Base-by-base conservation (phyloP, 192 early-diverging fungal species). In the Cladochytrium replicatum region DNA sequence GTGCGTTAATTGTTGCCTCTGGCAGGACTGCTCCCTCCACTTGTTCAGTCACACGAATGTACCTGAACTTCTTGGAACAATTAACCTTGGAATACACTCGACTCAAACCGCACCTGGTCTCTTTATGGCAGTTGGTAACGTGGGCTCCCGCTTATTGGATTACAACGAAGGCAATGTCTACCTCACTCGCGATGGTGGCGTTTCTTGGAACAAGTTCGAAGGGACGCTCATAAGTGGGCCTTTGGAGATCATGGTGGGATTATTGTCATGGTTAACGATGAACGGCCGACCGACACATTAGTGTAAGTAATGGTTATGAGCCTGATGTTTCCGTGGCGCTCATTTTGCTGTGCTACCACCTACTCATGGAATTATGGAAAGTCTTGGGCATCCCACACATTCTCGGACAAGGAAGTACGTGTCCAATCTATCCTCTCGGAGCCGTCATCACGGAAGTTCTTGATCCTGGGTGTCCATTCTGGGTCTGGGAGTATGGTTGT, bases 241-340 rank as follows among this genome's bases (percentile, higher is more conserved):
- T 86, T 96, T 65, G 91, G 84, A 28, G 89, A 97, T 51, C 83
- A 89, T 52, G 96, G 96, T 21, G 80, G 81, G 0, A 48, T 96
- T 8, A 50, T 97, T 19, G 79, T 88, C 21, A 41, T 94, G 9
- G 70, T 85, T 0, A 78, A 83, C 46, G 85, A 93, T 31, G 71
- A 83, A 27, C 62, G 50, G 2, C 83, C 87, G 0, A 87, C 86
- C 1, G 70, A 85, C 47, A 60, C 70, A 9, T n/a, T n/a, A n/a
- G n/a, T n/a, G n/a, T n/a, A n/a, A n/a, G n/a, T 51, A 43, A 40
- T 39, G 23, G 32, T 32, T 29, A 15, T 0, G n/a, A 9, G 9
- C 9, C 11, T 7, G 4, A 30, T 11, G 4, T 8, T 48, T 48
- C 6, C 19, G 5, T 7, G 17, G n/a, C n/a, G n/a, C n/a, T n/a